A percentile compares a stretch with the other conserved stretches of the same genome.
Conservation (phyloP, 2,329 filamentous ascomycete genomes). For the Phyllosticta capitalensis region DNA sequence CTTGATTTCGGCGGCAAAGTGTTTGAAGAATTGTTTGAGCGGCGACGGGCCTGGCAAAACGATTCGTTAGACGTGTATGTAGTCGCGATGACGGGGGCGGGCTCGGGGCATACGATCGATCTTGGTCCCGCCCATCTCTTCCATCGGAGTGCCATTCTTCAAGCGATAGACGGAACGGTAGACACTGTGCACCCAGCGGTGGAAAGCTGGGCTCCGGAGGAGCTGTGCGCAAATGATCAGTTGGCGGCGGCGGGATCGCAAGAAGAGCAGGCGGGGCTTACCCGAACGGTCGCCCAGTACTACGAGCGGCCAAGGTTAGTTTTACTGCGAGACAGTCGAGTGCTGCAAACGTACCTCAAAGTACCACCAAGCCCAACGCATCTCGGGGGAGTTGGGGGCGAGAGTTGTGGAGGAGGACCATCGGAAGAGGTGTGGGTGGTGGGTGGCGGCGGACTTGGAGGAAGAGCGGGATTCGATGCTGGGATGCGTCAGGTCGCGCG, state of each 20-base stretch:
- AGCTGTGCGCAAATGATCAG: conserved; percentile 29
- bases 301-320: background rate
- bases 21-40: conserved; percentile 40
- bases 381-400: background rate
- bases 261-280: conserved; percentile 11
- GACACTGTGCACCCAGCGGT: conserved; percentile 41
- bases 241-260: conserved; percentile 16
- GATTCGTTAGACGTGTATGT: background rate
- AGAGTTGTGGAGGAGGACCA: background rate
- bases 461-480: background rate
- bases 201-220: conserved; percentile 45
- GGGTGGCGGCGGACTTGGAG: background rate
- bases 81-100: conserved; percentile 16
- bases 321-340: background rate
- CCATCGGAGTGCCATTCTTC: conserved; percentile 38
- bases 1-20: conserved; percentile 46
- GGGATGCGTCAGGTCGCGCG: no score
- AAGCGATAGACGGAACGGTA: conserved; percentile 39
- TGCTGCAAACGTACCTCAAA: background rate
- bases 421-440: background rate
- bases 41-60: conserved; percentile 27
- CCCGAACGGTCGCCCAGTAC: conserved; percentile 1
- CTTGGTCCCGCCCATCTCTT: conserved; percentile 40
- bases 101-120: conserved; percentile 26
- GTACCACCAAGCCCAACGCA: background rate